Evolutionary conservation across 768 basidiomycete genomes (phyloP), one percentile per base, ranked within the genome.

Genomic region (Tremella yokohamensis): DNA sequence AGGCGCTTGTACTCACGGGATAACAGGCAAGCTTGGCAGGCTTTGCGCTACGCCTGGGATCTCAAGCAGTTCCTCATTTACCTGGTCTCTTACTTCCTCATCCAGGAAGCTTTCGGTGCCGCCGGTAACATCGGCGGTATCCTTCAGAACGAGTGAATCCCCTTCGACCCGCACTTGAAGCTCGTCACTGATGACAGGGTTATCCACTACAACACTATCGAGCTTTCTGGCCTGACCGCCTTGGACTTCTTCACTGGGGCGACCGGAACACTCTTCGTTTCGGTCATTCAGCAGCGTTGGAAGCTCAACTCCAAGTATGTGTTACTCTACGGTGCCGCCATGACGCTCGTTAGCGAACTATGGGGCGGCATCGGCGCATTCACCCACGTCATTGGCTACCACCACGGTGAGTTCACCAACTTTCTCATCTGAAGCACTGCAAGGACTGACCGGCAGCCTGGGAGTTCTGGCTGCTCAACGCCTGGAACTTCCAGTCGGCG

Each of bases 61-160:
- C 60, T 61, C 13, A 56, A 56, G 40, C 60, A 61, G 40, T 44
- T 22, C 42, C 9, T 56, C 39, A 25, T 61, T 6, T 61, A 61
- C 40, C 55, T 61, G 26, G n/a, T 57, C 49, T 48, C 49, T 6
- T 61, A 57, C 48, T 57, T 61, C 44, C 18, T 61, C 48, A n/a
- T 61, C 1, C n/a, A 52, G 8, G 60, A 60, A 60, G 58, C 55
- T 15, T 61, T 40, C 50, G 55, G 60, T 13, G 57, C 59, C 12
- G 54, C 48, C 29, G 54, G 26, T 44, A 56, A 51, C 24, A 49
- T 52, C 22, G n/a, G 34, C 38, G 55, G 54, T 50, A 52, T 61
- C n/a, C 25, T 61, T 24, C 55, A 61, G 20, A 61, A 61, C 39
- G 55, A 61, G 55, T 50, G 18, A 24, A 44, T 49, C 16, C 11